Evolutionary conservation across 1,284 basidiomycete genomes (phyloP), one percentile per base, ranked within the genome.

Genomic region (Salmacisia buchloeana): DNA sequence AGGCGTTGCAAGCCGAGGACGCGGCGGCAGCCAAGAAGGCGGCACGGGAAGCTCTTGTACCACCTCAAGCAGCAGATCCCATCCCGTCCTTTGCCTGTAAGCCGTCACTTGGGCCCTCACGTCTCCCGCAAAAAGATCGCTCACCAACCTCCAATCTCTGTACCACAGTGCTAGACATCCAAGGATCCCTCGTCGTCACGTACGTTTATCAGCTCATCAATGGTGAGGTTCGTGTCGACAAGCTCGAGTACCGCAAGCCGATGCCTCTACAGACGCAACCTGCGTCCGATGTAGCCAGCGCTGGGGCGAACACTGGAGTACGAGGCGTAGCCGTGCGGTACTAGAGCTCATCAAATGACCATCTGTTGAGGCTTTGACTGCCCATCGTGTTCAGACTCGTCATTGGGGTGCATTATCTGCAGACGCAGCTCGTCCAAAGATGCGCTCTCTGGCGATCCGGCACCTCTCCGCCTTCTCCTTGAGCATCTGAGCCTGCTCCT

Each of bases 151-250:
- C 54, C 36, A 9, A n/a, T n/a, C n/a, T n/a, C n/a, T n/a, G n/a
- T n/a, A n/a, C 39, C n/a, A n/a, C 64, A 72, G 71, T 79, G 39
- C 69, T 79, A 6, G 77, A 79, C 64, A 77, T 79, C 35, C 77
- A 79, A 61, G 77, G 77, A 7, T 62, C 75, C 0, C 69, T 71
- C 4, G 76, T 79, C 1, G 75, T 79, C 21, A 75, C 77, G 2
- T 79, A 79, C 52, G 73, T 79, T 35, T 79, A 79, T 59, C 77
- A 78, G 61, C 73, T 78, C 34, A 75, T 79, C 58, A 69, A 76
- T 35, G 74, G 69, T 23, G 77, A 79, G 18, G 77, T 79, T 56
- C 78, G 77, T 59, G 77, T 79, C 25, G 77, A 79, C 46, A 78
- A 78, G 69, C 74, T 77, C 61, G 77, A 79, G 58, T 79, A 77